A percentile compares a stretch with the other conserved stretches of the same genome.
These are phyloP conservation scores for Trebouxiophyceae sp. DNA, from an alignment of 163 green algal genomes.

Conservation along the genomic window DNA sequence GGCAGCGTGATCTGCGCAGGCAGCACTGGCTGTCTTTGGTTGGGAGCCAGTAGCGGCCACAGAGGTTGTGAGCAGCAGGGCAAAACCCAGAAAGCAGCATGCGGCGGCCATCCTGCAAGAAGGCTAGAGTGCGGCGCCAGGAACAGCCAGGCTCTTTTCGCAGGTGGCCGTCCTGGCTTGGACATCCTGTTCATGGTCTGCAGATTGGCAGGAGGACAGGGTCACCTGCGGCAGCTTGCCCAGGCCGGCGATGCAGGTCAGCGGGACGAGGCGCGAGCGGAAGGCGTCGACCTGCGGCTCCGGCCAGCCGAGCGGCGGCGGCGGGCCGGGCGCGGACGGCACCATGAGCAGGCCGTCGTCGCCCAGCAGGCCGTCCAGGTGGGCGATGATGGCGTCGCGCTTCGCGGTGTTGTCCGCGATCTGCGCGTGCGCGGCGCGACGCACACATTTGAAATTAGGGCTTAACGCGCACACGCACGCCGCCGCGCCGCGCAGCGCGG, in stretches of 20 bases:
- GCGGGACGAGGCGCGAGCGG: conserved; percentile 46
- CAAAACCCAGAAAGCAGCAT: no score
- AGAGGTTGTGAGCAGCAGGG: no score
- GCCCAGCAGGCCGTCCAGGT: conserved; percentile 50
- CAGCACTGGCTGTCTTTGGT: no score
- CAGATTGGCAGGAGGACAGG: not conserved
- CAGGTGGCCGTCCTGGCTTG: no score
- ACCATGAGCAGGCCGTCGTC: conserved; percentile 54
- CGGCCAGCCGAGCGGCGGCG: conserved; percentile 37
- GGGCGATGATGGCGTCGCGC: conserved; percentile 24
- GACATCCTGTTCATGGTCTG: not conserved
- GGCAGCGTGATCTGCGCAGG: conserved; percentile 59
- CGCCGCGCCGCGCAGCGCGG: no score
- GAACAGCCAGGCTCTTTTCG: no score
- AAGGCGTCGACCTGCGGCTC: conserved; percentile 51
- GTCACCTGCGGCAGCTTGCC: conserved; percentile 74
- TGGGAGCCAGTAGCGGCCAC: no score
- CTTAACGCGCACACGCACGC: no score
- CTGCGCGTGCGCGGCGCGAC: conserved; percentile 4
- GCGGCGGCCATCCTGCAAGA: no score
- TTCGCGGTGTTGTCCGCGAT: conserved; percentile 15
- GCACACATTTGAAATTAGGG: no score
- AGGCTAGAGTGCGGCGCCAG: no score
- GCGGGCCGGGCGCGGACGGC: conserved; percentile 61
- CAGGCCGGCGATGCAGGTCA: conserved; percentile 76